Base-by-base conservation (phyloP, 2,329 filamentous ascomycete genomes). In the Lojkania enalia region DNA sequence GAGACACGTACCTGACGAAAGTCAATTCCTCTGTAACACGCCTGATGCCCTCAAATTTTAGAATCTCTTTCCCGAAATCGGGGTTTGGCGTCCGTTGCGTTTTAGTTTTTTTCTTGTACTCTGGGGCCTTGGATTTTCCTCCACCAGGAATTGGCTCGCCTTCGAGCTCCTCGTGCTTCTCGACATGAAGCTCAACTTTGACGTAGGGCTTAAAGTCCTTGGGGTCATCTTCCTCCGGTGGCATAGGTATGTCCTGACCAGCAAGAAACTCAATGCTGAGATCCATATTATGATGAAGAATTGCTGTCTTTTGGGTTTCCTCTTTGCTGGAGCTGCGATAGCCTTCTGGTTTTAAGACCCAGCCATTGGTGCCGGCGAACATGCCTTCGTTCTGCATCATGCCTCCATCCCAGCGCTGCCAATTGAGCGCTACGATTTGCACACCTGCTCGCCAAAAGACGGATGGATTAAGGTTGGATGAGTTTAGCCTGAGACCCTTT, bases 301-400 rank as follows among this genome's bases (percentile, higher is more conserved):
- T 71, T 1, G 74, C 74, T 18, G 76, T 70, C 32, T 73, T 72
- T 43, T 80, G 74, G 23, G 54, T 63, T 6, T 42, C 55, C 19
- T 47, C 67, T 27, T 47, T 48, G 44, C 61, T 72, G 48, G 51
- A 58, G 50, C 67, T 71, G 36, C 83, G 85, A 66, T 90, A 94
- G 13, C 86, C 86, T 21, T 78, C 67, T 0, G 91, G 90, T 70
- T 96, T 96, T 49, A 94, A 77, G 2, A 91, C 83, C 88, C 89
- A 96, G 30, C 92, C 91, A 31, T 81, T 75, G 39, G 88, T 86
- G 7, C 84, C 87, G 1, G 83, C 80, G 69, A 96, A 96, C 89
- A 95, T 94, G 57, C 83, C 91, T 63, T 94, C 85, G 63, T 96
- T 96, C 12, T 96, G 79, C 92, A 96, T 96, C 85, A 95, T 95